Evolutionary conservation across 371 early-diverging fungal genomes (phyloP), one percentile per base, ranked within the genome.

Genomic region (Lichtheimia ornata): DNA sequence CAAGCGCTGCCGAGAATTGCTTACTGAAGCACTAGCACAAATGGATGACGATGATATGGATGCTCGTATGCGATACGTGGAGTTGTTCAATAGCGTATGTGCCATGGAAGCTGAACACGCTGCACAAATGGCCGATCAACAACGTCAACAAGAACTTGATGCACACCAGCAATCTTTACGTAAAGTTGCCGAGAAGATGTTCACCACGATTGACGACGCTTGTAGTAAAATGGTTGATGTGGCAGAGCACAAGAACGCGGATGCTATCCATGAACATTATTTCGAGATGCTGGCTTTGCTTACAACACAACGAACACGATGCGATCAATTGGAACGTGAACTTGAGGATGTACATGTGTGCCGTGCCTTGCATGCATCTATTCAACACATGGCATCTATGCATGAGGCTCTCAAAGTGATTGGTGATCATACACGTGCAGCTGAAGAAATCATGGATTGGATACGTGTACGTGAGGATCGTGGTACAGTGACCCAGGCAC

Each of bases 31-130:
- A 5, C 3, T 47, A 22, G 47, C 47, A 47, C n/a, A 22, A 47
- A 47, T 47, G 47, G 47, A 47, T 17, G 47, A 47, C 11, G 47
- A 47, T 47, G 47, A 47, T 22, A 22, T 47, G 47, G 47, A 47
- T 47, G 47, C 47, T 18, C 47, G 47, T 47, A 47, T 47, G 47
- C 12, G 22, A 47, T 47, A 47, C 47, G 17, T 47, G 47, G 47
- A 47, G 11, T 22, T 47, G 9, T 47, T 47, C 47, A 47, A 22
- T 9, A 4, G 47, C 1, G 47, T 47, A 2, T 47, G 47, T 22
- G 47, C 47, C 5, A 11, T 47, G n/a, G 17, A 18, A 56, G n/a
- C 25, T 14, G 45, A 20, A 4, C n/a, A 56, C 15, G 57, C n/a
- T 20, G 45, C 14, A 14, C 22, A 27, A n/a, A 28, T 14, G 7